These are phyloP conservation scores for Domatiomyces globalis DNA, from an alignment of 2,329 filamentous ascomycete genomes.

Conservation along the genomic window DNA sequence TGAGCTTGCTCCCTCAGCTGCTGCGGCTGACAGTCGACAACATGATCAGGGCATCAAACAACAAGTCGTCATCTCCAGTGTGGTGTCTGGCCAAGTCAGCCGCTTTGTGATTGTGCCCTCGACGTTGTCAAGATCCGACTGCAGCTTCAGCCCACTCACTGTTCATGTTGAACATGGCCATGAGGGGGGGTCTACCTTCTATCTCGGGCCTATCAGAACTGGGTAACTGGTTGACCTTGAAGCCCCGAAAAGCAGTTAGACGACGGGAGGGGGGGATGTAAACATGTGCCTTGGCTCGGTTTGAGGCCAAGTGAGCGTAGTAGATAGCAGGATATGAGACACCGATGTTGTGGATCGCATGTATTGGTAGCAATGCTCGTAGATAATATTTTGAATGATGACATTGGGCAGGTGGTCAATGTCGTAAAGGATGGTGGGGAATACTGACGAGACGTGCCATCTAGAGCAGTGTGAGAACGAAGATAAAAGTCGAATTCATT, in stretches of 20 bases:
- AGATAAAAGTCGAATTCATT: constrained; percentile 81
- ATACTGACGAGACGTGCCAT: constrained; percentile 88
- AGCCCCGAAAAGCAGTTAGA: constrained; percentile 26
- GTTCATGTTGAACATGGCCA: constrained; percentile 22
- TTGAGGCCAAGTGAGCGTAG: constrained; percentile 82
- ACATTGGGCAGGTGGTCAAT: constrained; percentile 56
- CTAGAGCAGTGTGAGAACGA: constrained; percentile 62
- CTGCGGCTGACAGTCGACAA: too few species aligned
- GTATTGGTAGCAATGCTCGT: constrained; percentile 91
- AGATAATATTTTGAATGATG: constrained; percentile 78
- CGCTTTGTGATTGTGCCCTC: too few species aligned
- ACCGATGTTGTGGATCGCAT: constrained; percentile 84
- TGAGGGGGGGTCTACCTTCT: constrained; percentile 22
- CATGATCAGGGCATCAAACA: too few species aligned
- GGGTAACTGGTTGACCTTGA: constrained; percentile 22
- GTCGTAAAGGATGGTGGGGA: constrained; percentile 81
- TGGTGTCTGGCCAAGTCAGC: too few species aligned
- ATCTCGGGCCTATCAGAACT: constrained; percentile 19
- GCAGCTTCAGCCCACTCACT: too few species aligned
- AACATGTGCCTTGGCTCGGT: constrained; percentile 65
- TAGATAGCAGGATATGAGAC: constrained; percentile 76
- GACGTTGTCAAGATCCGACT: too few species aligned
- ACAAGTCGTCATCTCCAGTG: too few species aligned
- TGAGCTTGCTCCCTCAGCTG: too few species aligned
- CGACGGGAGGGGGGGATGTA: constrained; percentile 29